Base-by-base conservation (phyloP, 225 moss, liverwort and hornwort genomes). In the Sphagnum contortum region DNA sequence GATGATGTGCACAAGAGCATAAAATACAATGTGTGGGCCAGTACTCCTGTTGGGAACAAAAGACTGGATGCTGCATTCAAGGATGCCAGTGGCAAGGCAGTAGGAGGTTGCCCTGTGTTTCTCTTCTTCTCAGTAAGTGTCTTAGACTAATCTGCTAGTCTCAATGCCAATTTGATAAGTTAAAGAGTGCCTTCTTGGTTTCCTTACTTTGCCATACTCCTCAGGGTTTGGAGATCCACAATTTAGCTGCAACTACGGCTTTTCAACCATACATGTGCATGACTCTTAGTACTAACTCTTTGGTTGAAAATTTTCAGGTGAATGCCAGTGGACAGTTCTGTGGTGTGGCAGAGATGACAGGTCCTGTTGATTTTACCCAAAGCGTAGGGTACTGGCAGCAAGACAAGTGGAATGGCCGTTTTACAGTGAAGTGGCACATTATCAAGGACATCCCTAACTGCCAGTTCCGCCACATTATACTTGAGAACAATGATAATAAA, bases 271-370 rank as follows among this genome's bases (percentile, higher is more conserved):
- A 29, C 29, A 29, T 29, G 29, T 29, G 29, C 29, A 29, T 29
- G 29, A 29, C 29, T 29, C 29, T 29, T 29, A 29, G 29, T 29
- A 29, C 29, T 29, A 29, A 29, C 29, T 29, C 29, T 29, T 29
- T 29, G 29, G 29, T 29, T 49, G 12, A 29, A 29, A 3, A 46
- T 55, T 48, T 73, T 72, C 82, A 98, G 98, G 98, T 98, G 68
- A 98, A 98, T 88, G 93, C 98, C 48, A 98, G 98, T 70, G 98
- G 98, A 47, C 98, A 98, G 69, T 98, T 98, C 69, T 98, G 98
- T 69, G 98, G 98, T 45, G 93, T 93, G 57, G 91, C 98, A 44
- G 85, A 98, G 77, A 93, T 98, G 98, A 87, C 84, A 48, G 93
- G 98, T 0, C 79, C 98, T 14, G 98, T 98, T 57, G 98, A 98